Evolutionary conservation across 148 eudicot genomes (phyloP).

Genomic region (Polygonum aviculare): DNA sequence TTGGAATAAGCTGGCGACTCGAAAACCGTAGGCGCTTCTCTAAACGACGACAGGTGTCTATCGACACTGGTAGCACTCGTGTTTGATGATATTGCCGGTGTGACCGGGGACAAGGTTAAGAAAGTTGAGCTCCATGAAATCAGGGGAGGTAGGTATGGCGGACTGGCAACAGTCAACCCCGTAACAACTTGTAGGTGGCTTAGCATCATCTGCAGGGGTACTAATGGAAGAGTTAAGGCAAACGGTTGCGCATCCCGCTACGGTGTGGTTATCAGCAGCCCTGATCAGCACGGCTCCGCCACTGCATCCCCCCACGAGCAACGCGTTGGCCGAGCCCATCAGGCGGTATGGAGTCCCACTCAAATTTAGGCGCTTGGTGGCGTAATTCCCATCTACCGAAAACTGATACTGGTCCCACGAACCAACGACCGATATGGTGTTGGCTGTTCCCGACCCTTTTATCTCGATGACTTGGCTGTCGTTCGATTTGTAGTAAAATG

Average conservation of each 20-base stretch:
- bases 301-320: background rate
- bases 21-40: background rate
- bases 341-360: background rate
- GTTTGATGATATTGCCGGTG: too few relatives aligned
- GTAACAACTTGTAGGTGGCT: background rate
- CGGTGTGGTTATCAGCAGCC: background rate
- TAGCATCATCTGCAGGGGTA: too few relatives aligned
- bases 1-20: background rate
- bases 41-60: background rate
- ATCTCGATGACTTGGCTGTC: too few relatives aligned
- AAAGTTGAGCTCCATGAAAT: background rate
- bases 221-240: background rate
- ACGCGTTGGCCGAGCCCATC: background rate
- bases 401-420: background rate
- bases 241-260: background rate
- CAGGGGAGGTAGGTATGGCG: background rate
- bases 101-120: background rate
- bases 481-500: too few relatives aligned
- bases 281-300: background rate
- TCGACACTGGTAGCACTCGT: background rate
- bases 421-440: background rate
- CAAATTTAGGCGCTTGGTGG: background rate
- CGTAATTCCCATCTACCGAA: background rate
- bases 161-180: background rate
- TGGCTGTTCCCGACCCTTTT: too few relatives aligned